A percentile compares a stretch with the other conserved stretches of the same genome.
These are phyloP conservation scores for Fusarium albidum DNA, from an alignment of 2,329 filamentous ascomycete genomes.

Conservation along the genomic window DNA sequence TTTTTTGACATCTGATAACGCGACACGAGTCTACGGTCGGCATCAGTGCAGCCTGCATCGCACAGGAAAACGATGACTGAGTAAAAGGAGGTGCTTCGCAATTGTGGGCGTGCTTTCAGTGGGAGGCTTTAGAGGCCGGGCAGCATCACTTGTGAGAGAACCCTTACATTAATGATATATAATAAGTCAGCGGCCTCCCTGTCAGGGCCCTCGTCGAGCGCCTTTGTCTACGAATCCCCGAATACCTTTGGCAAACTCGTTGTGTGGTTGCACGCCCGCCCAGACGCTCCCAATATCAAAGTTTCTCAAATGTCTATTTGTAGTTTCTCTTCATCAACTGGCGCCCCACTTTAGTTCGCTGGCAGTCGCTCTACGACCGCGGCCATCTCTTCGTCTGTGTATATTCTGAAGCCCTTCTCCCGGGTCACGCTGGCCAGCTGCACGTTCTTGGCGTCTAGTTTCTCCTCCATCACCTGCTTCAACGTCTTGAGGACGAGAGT, in stretches of 20 bases:
- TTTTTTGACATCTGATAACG: slow-evolving; percentile 1
- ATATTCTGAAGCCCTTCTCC: slow-evolving; percentile 98
- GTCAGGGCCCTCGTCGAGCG: slow-evolving; percentile 3
- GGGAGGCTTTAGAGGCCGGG: slow-evolving; percentile 11
- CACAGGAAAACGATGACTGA: neutral
- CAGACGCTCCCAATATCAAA: slow-evolving; percentile 19
- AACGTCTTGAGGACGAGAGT: slow-evolving; percentile 95
- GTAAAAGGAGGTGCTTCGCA: neutral
- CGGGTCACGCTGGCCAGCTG: slow-evolving; percentile 97
- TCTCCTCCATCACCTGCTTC: slow-evolving; percentile 99
- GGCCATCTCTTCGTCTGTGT: slow-evolving; percentile 97
- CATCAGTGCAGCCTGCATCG: neutral
- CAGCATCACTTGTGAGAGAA: slow-evolving; percentile 26
- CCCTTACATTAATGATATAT: slow-evolving; percentile 44
- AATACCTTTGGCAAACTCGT: slow-evolving; percentile 8
- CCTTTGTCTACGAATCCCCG: slow-evolving; percentile 23
- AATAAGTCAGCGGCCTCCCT: slow-evolving; percentile 26
- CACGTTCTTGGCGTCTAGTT: slow-evolving; percentile 98
- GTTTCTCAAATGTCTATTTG: slow-evolving; percentile 34
- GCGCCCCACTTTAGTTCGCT: slow-evolving; percentile 59
- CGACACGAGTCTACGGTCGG: neutral
- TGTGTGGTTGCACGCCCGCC: slow-evolving; percentile 8
- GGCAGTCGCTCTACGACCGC: slow-evolving; percentile 85
- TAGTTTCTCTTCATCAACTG: slow-evolving; percentile 32
- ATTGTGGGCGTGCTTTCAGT: neutral